These are phyloP conservation scores for Corchorus capsularis DNA, from an alignment of 345 rosid genomes.

Conservation along the genomic window DNA sequence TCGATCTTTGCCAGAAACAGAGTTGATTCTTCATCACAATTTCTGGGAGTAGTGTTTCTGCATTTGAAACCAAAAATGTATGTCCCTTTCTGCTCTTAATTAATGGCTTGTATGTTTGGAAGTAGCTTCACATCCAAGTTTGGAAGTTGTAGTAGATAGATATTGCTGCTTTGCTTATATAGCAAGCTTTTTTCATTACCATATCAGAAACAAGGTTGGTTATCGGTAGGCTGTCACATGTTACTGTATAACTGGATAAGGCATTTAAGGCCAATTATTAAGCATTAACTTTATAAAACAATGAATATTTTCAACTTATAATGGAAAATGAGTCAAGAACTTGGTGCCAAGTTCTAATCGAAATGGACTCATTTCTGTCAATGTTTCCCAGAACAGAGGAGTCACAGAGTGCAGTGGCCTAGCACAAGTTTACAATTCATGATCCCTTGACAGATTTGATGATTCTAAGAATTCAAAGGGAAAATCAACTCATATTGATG, in stretches of 20 bases:
- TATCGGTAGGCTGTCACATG: not conserved
- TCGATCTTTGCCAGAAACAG: not conserved
- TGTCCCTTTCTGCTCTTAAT: not conserved
- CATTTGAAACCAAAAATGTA: not conserved
- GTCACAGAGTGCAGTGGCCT: not conserved
- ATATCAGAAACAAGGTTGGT: not conserved
- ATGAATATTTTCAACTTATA: not conserved
- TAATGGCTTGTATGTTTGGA: not conserved
- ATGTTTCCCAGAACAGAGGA: not conserved
- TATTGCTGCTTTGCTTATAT: not conserved
- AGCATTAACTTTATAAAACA: not conserved
- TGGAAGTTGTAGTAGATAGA: no score
- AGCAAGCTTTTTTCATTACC: slow-evolving; percentile 8
- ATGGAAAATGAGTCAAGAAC: not conserved
- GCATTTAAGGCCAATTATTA: not conserved
- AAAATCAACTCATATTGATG: no score
- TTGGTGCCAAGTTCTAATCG: not conserved
- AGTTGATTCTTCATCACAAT: not conserved
- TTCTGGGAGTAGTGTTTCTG: not conserved
- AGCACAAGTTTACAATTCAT: not conserved
- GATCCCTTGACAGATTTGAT: no score
- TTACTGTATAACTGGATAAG: not conserved
- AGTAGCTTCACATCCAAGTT: not conserved
- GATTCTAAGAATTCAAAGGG: no score
- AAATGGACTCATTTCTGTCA: not conserved